These are phyloP conservation scores for apple (Malus domestica) DNA, from an alignment of 306 rosid species.

Conservation along the genomic window ASM211411v1 NC_041797.1:20163501-20164000, in stretches of 20 bases:
- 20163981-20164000: background rate
- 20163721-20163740: background rate
- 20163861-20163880: background rate
- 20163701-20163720: background rate
- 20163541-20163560: background rate
- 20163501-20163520: background rate
- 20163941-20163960: background rate
- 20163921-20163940: background rate
- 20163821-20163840: too few relatives aligned
- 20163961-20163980: background rate
- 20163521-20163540: background rate
- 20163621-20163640: background rate
- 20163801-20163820: background rate
- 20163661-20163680: background rate
- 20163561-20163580: background rate
- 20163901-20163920: background rate
- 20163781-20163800: background rate
- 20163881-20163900: background rate
- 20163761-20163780: background rate
- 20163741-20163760: background rate
- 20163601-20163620: background rate
- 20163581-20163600: background rate
- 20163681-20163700: background rate
- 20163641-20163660: background rate
- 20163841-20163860: background rate